A percentile compares a stretch with the other conserved stretches of the same genome.
phyloP scores from a whole-genome alignment of 441 rosid genomes.

The Gossypium trilobum region DNA sequence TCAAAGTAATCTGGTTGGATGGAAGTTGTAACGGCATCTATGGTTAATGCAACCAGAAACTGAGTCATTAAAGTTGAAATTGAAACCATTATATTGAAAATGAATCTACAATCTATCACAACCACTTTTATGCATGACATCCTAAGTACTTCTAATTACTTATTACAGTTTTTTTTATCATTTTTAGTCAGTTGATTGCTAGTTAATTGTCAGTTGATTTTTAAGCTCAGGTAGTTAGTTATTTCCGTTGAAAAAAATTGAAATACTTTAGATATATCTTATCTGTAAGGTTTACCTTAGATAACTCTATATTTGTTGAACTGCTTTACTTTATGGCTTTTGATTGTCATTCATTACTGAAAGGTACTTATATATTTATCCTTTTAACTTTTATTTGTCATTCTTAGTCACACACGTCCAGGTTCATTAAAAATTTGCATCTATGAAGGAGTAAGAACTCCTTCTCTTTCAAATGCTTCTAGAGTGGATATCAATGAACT shows the following conservation, averaged over 20 bases:
- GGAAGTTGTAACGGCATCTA: not conserved
- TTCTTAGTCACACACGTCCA: conserved; percentile 69
- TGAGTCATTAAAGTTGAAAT: not conserved
- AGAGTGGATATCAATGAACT: conserved; percentile 53
- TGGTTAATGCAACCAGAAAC: not conserved
- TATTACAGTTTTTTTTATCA: too few relatives aligned
- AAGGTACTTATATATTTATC: conserved; percentile 15
- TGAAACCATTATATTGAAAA: not conserved
- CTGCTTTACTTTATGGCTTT: conserved; percentile 9
- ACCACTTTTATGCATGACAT: not conserved
- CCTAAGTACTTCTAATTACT: too few relatives aligned
- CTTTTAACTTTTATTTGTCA: conserved; percentile 21
- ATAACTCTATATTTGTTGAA: not conserved
- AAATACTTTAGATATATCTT: not conserved
- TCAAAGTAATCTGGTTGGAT: not conserved
- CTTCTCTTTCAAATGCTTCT: conserved; percentile 51
- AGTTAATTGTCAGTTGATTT: too few relatives aligned
- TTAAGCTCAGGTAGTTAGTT: not conserved
- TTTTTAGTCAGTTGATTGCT: too few relatives aligned
- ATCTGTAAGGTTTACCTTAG: not conserved
- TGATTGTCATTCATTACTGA: conserved; percentile 15
- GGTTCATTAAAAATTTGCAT: conserved; percentile 61
- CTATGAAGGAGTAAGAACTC: conserved; percentile 77
- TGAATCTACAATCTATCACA: conserved; percentile 4
- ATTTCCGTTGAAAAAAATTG: not conserved